Evolutionary conservation across 441 rosid genomes (phyloP), one percentile per base, ranked within the genome.

Genomic region (Syzygium syzygioides): DNA sequence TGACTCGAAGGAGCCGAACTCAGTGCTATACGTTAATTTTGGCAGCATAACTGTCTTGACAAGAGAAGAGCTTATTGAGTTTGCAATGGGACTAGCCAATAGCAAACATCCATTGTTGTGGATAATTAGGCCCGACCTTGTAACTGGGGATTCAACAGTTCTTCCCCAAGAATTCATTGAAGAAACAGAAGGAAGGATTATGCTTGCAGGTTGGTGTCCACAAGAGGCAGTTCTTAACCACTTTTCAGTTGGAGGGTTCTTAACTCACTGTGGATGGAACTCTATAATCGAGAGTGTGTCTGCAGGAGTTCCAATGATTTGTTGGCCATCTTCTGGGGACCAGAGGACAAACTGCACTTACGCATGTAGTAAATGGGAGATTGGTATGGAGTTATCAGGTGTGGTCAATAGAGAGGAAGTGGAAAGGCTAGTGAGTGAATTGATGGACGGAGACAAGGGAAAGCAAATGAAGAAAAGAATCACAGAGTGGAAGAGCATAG

Each of bases 271-370:
- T 23, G 89, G 89, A 5, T 84, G 89, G 89, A 59, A 59, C 79
- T 84, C 80, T 53, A 54, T 12, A 15, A 50, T 62, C 52, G 62
- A 84, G 86, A 52, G 64, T 62, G 34, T 87, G 53, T 54, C 66
- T 34, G 85, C 88, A 14, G 88, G 88, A 54, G 88, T 87, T 34
- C 88, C 88, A 2, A 76, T 87, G 88, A 32, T 87, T n/a, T 87
- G 68, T 76, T 76, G 88, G 85, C 85, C 88, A 28, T 50, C 25
- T 55, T n/a, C 12, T 12, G 88, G 85, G 25, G 88, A 87, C 32
- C 88, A 87, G 45, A 37, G 30, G 14, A 87, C 85, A 14, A 87
- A 71, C 53, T 87, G 64, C n/a, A 76, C 41, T 12, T 87, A 87
- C 53, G 52, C 26, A 1, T 87, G 88, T 48, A 71, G 4, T 17